Conservation (phyloP, 805 yeast species). For the Saturnispora sekii region DNA sequence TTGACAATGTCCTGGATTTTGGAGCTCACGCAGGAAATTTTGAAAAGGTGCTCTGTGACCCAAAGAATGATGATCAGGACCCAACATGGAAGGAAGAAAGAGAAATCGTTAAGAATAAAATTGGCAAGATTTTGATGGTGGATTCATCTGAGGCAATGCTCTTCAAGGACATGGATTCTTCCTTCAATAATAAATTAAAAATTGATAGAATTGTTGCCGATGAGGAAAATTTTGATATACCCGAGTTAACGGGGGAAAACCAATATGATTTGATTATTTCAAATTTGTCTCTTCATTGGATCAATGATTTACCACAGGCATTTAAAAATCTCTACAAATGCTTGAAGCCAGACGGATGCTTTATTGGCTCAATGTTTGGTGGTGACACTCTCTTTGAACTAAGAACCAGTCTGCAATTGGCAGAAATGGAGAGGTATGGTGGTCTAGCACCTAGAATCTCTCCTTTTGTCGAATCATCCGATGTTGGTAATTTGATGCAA, state of each 20-base stretch:
- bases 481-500: slow-evolving; percentile 63
- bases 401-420: slow-evolving; percentile 69
- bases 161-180: slow-evolving; percentile 38
- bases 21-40: slow-evolving; percentile 66
- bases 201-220: slow-evolving; percentile 49
- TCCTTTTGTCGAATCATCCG: slow-evolving; percentile 71
- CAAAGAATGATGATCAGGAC: slow-evolving; percentile 27
- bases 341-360: slow-evolving; percentile 71
- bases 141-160: slow-evolving; percentile 52
- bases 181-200: slow-evolving; percentile 35
- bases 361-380: slow-evolving; percentile 72
- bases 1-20: slow-evolving; percentile 53
- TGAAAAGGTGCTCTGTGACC: slow-evolving; percentile 27
- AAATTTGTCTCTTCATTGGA: slow-evolving; percentile 73
- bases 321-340: slow-evolving; percentile 46
- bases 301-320: slow-evolving; percentile 68
- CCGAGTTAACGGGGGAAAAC: slow-evolving; percentile 29
- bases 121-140: slow-evolving; percentile 50
- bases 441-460: slow-evolving; percentile 75
- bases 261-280: slow-evolving; percentile 63
- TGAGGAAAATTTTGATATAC: slow-evolving; percentile 51
- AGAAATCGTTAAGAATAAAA: slow-evolving; percentile 39
- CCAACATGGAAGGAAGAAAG: slow-evolving; percentile 43
- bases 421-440: slow-evolving; percentile 71
- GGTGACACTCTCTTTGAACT: slow-evolving; percentile 81